Evolutionary conservation across 495 filamentous ascomycete species (phyloP), one percentile per base, ranked within the genome.

Genomic region (Penicillium egyptiacum): DNA sequence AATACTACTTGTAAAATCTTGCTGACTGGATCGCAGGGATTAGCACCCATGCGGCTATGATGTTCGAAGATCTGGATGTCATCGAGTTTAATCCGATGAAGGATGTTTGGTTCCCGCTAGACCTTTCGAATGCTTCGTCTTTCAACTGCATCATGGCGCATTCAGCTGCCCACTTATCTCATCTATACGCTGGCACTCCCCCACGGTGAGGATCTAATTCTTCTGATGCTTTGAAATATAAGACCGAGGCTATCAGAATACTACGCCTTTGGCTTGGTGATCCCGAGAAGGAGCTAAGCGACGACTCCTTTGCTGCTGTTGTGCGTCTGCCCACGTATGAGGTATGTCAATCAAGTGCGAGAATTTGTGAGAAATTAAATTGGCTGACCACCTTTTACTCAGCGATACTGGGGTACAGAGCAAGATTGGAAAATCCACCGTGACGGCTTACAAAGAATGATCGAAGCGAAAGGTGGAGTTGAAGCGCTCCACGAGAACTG

Each of bases 41-140:
- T 4, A 50, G 57, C 26, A 65, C 67, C 0, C 65, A 70, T 60
- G 64, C 67, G 4, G 56, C 67, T 2, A 70, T 70, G 67, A 68
- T 70, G 67, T 70, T 68, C 19, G 67, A 68, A 31, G 56, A 62
- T 12, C 33, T 63, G n/a, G 23, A 51, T 26, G 58, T 57, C 33
- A 53, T 59, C 9, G 56, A 56, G 12, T 70, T 70, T 17, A 70
- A 70, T 53, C 67, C 67, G 9, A 70, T 70, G 67, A 60, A 56
- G 37, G 67, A 70, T 48, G 67, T 70, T 30, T 70, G 67, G 67
- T 67, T 70, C 48, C 67, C 67, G 2, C 56, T 68, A n/a, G 67
- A 70, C 22, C 58, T 70, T 1, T 70, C 67, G 0, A 70, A 70
- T 57, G 57, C 64, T 14, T 64, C 67, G 8, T 70, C 67, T 14